phyloP scores from a whole-genome alignment of 2,329 filamentous ascomycete species.

The Aspergillus latus region DNA sequence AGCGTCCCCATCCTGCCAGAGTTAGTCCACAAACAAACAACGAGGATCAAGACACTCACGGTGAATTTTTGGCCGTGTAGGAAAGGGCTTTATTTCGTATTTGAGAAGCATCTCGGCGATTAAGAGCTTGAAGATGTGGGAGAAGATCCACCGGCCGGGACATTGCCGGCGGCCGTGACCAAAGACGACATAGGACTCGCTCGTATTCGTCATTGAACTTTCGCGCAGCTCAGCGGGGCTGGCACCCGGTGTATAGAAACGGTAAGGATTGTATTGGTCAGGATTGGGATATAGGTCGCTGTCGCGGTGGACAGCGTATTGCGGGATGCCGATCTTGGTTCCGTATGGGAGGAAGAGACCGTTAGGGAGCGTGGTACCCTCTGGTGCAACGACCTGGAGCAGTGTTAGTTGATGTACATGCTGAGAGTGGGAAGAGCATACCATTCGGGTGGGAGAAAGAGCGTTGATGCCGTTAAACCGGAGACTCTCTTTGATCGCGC shows the following conservation, averaged over 20 bases:
- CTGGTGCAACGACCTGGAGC: conserved; percentile 11
- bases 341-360: conserved; percentile 15
- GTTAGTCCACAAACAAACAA: not conserved
- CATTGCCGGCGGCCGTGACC: conserved; percentile 19
- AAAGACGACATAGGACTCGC: conserved; percentile 17
- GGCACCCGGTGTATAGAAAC: conserved; percentile 10
- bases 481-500: conserved; percentile 17
- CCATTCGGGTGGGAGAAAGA: conserved; percentile 15
- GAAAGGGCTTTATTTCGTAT: conserved; percentile 17
- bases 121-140: conserved; percentile 15
- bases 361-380: conserved; percentile 12
- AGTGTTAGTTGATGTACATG: not conserved
- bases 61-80: conserved; percentile 14
- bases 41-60: not conserved
- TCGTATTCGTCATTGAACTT: conserved; percentile 13
- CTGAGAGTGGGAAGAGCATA: not conserved
- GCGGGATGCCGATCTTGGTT: conserved; percentile 17
- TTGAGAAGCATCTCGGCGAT: conserved; percentile 18
- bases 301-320: conserved; percentile 19
- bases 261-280: conserved; percentile 15
- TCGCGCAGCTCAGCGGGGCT: conserved; percentile 6
- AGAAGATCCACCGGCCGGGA: conserved; percentile 17
- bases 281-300: conserved; percentile 14
- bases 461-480: conserved; percentile 19
- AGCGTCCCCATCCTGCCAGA: conserved; percentile 16